phyloP scores from a whole-genome alignment of 2,329 filamentous ascomycete genomes.

The Pseudocercospora musae region DNA sequence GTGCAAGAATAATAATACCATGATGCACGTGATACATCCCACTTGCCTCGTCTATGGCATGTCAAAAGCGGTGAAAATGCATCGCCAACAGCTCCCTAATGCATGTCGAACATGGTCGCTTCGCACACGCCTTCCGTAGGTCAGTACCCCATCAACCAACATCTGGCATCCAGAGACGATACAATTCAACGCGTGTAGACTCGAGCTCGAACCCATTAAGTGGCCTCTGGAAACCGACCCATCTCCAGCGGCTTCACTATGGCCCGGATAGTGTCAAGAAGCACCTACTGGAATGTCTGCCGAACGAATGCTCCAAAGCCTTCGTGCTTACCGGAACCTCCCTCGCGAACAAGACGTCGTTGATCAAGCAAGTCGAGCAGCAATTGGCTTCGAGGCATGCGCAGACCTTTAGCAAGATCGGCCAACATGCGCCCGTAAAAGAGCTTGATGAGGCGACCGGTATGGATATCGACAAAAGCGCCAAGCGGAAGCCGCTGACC shows the following conservation, averaged over 20 bases:
- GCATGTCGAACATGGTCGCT: slow-evolving; percentile 15
- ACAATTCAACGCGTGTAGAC: slow-evolving; percentile 41
- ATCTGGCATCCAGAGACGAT: slow-evolving; percentile 24
- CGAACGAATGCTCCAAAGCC: slow-evolving; percentile 47
- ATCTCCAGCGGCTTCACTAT: slow-evolving; percentile 51
- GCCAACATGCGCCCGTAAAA: slow-evolving; percentile 55
- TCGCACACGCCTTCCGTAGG: slow-evolving; percentile 16
- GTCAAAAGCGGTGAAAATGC: neutral
- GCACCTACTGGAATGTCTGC: slow-evolving; percentile 47
- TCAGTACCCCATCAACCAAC: slow-evolving; percentile 15
- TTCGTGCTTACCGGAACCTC: slow-evolving; percentile 57
- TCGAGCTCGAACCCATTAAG: slow-evolving; percentile 44
- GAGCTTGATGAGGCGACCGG: slow-evolving; percentile 51
- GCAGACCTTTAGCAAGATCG: slow-evolving; percentile 55
- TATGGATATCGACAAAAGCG: neutral
- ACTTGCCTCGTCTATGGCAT: no score
- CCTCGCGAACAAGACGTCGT: slow-evolving; percentile 52
- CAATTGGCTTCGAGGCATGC: slow-evolving; percentile 52
- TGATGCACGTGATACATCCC: no score
- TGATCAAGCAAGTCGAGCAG: slow-evolving; percentile 51
- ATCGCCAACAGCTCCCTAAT: neutral
- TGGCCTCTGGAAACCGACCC: slow-evolving; percentile 52
- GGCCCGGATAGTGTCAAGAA: slow-evolving; percentile 47
- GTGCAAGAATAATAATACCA: no score
- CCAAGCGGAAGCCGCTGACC: neutral